phyloP scores from a whole-genome alignment of 257 asterid genomes.

The Thymus mandschuricus region DNA sequence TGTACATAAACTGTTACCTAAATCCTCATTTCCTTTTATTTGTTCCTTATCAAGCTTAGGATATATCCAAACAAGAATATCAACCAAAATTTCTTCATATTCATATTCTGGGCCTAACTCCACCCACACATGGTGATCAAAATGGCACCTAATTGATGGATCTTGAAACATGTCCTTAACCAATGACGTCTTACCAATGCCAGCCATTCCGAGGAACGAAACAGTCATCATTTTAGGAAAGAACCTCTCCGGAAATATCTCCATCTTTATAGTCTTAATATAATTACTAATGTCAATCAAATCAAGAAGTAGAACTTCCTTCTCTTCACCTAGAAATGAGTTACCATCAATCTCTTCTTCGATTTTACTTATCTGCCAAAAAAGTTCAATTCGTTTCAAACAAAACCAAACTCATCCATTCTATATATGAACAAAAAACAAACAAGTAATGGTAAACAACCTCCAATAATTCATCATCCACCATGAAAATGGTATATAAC shows the following conservation, averaged over 20 bases:
- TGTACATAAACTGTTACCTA: background rate
- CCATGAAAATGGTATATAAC: too few relatives aligned
- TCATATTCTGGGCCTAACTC: background rate
- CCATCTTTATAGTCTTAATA: background rate
- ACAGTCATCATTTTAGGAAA: background rate
- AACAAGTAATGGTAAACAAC: too few relatives aligned
- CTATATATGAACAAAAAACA: background rate
- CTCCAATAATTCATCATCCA: too few relatives aligned
- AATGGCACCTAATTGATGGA: background rate
- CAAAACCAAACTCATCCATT: background rate
- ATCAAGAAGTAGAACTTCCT: background rate
- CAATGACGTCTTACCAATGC: constrained; percentile 11
- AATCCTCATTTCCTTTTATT: background rate
- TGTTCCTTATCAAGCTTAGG: background rate
- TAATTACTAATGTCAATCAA: background rate
- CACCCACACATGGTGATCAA: background rate
- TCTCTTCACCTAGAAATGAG: background rate
- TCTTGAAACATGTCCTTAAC: background rate
- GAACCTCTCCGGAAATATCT: background rate
- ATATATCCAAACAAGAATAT: background rate
- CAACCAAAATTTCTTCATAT: background rate
- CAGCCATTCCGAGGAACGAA: constrained; percentile 8
- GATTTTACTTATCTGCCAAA: background rate
- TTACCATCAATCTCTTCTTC: background rate
- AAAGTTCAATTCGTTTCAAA: background rate